These are phyloP conservation scores for Cocos nucifera DNA, from an alignment of 176 grass and related monocot species.

Conservation along the genomic window DNA sequence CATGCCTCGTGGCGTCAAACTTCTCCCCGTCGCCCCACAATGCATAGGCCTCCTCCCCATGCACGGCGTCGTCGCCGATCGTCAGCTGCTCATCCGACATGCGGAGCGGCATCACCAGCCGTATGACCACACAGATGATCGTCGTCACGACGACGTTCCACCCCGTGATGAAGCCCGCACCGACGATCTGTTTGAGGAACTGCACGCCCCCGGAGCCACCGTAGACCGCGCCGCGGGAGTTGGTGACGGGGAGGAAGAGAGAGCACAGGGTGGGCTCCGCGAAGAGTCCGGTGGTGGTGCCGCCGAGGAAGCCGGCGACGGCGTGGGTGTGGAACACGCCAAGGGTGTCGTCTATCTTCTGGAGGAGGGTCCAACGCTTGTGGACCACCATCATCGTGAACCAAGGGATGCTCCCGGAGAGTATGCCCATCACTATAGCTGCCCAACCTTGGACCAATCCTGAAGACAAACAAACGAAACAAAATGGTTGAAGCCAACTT, in stretches of 20 bases:
- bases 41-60: too few species aligned
- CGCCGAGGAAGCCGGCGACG: constrained; percentile 8
- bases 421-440: constrained; percentile 5
- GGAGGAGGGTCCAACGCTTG: not conserved
- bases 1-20: too few species aligned
- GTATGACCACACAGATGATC: not conserved
- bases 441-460: constrained; percentile 16
- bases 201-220: constrained; percentile 2
- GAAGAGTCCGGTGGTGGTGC: constrained; percentile 3
- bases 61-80: not conserved
- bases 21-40: too few species aligned
- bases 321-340: constrained; percentile 20
- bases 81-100: constrained; percentile 8
- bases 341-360: constrained; percentile 10
- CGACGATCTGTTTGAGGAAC: constrained; percentile 7
- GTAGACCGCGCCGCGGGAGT: not conserved
- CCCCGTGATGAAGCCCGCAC: constrained; percentile 1
- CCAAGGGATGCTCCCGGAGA: constrained; percentile 13
- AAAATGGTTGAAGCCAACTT: not conserved
- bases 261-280: constrained; percentile 8
- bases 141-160: constrained; percentile 8
- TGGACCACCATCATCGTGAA: constrained; percentile 20
- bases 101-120: not conserved
- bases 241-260: constrained; percentile 6
- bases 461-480: not conserved